These are phyloP conservation scores for Heterobasidion parviporum DNA, from an alignment of 1,284 basidiomycete genomes.

Conservation along the genomic window DNA sequence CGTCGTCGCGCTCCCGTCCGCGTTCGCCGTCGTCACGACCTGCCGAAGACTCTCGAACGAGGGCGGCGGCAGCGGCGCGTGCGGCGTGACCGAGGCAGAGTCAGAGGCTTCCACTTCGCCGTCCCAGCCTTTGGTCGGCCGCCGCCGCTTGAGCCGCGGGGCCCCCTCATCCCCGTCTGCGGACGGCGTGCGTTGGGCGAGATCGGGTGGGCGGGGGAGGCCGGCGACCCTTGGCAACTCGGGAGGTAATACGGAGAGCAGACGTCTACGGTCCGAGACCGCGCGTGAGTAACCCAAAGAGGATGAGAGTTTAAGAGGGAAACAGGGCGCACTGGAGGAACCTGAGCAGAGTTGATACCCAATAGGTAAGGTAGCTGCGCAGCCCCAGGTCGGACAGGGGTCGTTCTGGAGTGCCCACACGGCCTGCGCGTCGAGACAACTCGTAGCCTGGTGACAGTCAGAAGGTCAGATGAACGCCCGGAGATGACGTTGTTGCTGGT, in stretches of 20 bases:
- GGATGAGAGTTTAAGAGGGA: neutral
- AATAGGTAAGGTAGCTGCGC: slow-evolving; percentile 87
- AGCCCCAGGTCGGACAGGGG: slow-evolving; percentile 91
- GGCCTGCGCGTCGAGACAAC: slow-evolving; percentile 70
- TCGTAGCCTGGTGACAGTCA: slow-evolving; percentile 65
- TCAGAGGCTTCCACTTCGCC: slow-evolving; percentile 35
- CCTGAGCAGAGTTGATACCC: slow-evolving; percentile 80
- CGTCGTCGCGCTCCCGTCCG: slow-evolving; percentile 59
- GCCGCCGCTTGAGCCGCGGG: slow-evolving; percentile 23
- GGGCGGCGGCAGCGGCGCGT: neutral
- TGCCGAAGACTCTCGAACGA: slow-evolving; percentile 28
- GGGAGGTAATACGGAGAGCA: slow-evolving; percentile 51
- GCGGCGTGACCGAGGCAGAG: slow-evolving; percentile 1
- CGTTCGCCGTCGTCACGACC: slow-evolving; percentile 46
- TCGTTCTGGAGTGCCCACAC: slow-evolving; percentile 89
- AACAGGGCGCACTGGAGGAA: slow-evolving; percentile 55
- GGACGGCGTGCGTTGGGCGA: slow-evolving; percentile 27
- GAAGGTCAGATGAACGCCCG: neutral
- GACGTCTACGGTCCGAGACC: slow-evolving; percentile 32
- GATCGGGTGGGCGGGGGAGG: slow-evolving; percentile 16
- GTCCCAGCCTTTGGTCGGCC: slow-evolving; percentile 55
- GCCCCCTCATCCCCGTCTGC: slow-evolving; percentile 27
- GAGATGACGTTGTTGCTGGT: neutral
- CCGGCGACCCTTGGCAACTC: slow-evolving; percentile 35
- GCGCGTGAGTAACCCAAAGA: neutral